Evolutionary conservation across 73 alveolate species (phyloP), one percentile per base, ranked within the genome.

Genomic region (Paramecium sonneborni): DNA sequence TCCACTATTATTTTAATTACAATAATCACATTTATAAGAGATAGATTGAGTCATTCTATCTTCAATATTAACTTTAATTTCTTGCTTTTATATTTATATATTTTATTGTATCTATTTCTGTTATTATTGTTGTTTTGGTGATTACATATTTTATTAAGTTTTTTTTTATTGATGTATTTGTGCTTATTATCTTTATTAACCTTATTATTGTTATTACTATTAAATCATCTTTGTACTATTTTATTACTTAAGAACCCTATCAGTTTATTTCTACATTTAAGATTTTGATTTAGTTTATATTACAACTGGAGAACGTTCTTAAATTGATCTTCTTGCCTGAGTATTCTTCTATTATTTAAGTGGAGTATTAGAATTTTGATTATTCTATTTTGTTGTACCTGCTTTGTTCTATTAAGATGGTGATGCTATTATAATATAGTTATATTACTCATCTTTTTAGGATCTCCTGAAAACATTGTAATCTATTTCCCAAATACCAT

Each of bases 401-500:
- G 35, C 57, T 35, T 32, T 74, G 14, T 74, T 35, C 34, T 74
- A 74, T 74, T 74, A 24, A 10, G 55, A 38, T 35, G 39, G 56
- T 18, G 37, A 52, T 52, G 68, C 87, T 35, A 30, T n/a, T 5
- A 21, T 38, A 35, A 43, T 57, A 32, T 2, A n/a, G 18, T 15
- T 5, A 32, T 9, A 2, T 32, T 74, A 32, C 46, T n/a, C 62
- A 32, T 74, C 34, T 38, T 35, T n/a, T 35, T 67, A 30, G 38
- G n/a, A 18, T 52, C 68, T 52, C 68, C 68, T 52, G 20, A 18
- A 52, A 52, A 52, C 32, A 52, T 67, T 67, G 43, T 12, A 30
- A 67, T 24, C 23, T 67, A 67, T 67, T 32, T 67, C 28, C 84
- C 84, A 32, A 67, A 67, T 3, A 67, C 84, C 84, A 67, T 67